Base-by-base conservation (phyloP, 306 rosid species). In the Trifolium pratense region DNA sequence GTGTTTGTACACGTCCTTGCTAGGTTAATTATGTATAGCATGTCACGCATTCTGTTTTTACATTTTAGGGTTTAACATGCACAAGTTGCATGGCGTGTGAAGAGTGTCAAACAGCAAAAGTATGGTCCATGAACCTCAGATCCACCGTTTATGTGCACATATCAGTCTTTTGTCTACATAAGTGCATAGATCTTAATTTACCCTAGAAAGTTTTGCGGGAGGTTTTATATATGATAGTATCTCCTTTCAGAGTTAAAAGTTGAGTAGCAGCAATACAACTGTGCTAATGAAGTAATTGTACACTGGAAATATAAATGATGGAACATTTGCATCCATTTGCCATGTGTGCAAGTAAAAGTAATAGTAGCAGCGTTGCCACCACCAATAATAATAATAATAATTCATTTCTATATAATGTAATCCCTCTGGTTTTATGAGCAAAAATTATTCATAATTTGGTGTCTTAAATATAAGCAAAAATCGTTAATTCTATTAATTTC, bases 141-240 rank as follows among this genome's bases (percentile, higher is more conserved):
- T 52, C 46, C 36, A 31, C 13, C 59, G 55, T 53, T 56, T 56
- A 52, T 23, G 32, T 74, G 74, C 70, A 75, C 43, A 46, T 69
- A 9, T 66, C 58, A 45, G 56, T 65, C 59, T 7, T 45, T 4
- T 45, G 5, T 55, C 16, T 55, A 4, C 3, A 2, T 15, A 53
- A 66, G 58, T 76, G 66, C 59, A 10, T 43, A 12, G 75, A 46
- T 25, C 36, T 53, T 21, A 23, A 21, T 55, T 42, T 40, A 36
- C 57, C 66, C 15, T 43, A 23, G 37, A 55, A 78, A 73, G 37
- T 78, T 74, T 62, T 78, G 65, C 53, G 3, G 75, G 75, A 56
- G 43, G 51, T 60, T 48, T 55, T 8, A 26, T 21, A 55, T 9
- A 29, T 52, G 16, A 20, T 34, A 34, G 32, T 51, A 15, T 42